Conservation (phyloP, 805 yeast genomes). For the Scheffersomyces coipomensis region DNA sequence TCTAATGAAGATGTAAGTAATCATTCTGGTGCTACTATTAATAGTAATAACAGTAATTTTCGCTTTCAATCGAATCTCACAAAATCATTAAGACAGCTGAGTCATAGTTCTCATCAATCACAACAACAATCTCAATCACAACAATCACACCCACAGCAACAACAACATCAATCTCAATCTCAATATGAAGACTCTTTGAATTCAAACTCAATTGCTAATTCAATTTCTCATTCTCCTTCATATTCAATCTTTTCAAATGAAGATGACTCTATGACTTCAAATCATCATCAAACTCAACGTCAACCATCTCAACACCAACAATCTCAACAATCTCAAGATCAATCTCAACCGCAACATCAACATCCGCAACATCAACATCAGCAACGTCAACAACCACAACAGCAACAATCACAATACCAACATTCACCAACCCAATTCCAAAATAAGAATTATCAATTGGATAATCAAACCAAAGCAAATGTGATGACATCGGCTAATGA, state of each 20-base stretch:
- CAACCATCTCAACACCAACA: not conserved
- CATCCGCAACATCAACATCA: too few species aligned
- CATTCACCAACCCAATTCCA: not conserved
- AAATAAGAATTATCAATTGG: conserved; percentile 9
- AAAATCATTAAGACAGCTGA: not conserved
- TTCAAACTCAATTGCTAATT: not conserved
- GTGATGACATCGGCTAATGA: not conserved
- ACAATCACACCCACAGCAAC: too few species aligned
- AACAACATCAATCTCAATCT: not conserved
- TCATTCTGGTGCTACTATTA: not conserved
- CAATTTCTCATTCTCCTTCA: conserved; percentile 13
- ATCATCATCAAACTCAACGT: not conserved
- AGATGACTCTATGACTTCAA: conserved; percentile 4
- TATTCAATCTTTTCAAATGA: conserved; percentile 24
- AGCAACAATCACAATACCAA: too few species aligned
- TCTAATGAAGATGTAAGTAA: not conserved
- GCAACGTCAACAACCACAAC: too few species aligned
- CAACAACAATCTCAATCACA: not conserved
- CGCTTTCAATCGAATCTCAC: conserved; percentile 3
- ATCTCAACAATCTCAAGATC: conserved; percentile 8
- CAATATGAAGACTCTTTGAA: not conserved
- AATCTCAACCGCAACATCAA: too few species aligned
- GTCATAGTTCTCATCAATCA: conserved; percentile 11
- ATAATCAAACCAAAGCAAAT: conserved; percentile 6
- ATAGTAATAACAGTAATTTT: not conserved